Base-by-base conservation (phyloP, 371 early-diverging fungal species). In the Lichtheimia ramosa region DNA sequence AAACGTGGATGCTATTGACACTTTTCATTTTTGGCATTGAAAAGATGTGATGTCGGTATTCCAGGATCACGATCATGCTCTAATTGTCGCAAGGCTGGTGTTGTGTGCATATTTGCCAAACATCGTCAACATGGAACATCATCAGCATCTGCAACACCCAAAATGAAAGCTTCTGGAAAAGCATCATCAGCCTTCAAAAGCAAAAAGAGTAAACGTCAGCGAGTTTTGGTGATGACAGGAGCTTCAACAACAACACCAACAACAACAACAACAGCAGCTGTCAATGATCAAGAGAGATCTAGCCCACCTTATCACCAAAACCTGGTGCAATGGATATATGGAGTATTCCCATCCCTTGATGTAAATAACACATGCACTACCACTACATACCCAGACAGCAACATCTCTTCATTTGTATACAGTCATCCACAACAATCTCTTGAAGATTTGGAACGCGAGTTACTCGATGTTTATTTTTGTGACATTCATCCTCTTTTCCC, bases 61-160 rank as follows among this genome's bases (percentile, higher is more conserved):
- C 77, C 73, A 24, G 73, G 71, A 21, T 66, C 71, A 43, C 67
- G 69, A 7, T 56, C 69, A 5, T 76, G 76, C 24, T 71, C 74
- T 7, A 71, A 71, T 28, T 76, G 77, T 59, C 48, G 27, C 18
- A 62, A 62, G 27, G 48, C 53, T 42, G 53, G 53, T 41, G 23
- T 43, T 16, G n/a, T n/a, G 7, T 62, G 62, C 12, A 39, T 53
- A 6, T 62, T 62, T 43, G 40, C 50, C 15, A 25, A n/a, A 7
- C 39, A 55, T 20, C 46, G 18, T 46, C 25, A 7, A 14, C 20
- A 46, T n/a, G 46, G 1, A 20, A 10, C n/a, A 46, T 5, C 52
- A 28, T 13, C 27, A 25, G 2, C 8, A 25, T 56, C 48, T 25
- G 5, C 25, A 25, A 25, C 25, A 16, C 34, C 56, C 12, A 34